A percentile compares a stretch with the other conserved stretches of the same genome.
Conservation (phyloP, 306 rosid genomes). For the Coriaria nepalensis region DNA sequence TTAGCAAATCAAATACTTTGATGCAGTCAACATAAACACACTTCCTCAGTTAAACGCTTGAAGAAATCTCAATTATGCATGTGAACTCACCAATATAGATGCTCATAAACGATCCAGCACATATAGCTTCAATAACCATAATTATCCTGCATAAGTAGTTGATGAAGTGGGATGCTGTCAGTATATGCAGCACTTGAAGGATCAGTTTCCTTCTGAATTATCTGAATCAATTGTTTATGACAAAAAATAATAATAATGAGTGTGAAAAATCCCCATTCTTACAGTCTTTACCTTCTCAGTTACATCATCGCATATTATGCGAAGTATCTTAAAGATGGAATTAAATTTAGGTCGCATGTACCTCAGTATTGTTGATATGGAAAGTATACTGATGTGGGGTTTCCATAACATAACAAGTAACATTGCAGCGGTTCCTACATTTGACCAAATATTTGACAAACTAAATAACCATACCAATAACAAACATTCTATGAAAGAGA, state of each 20-base stretch:
- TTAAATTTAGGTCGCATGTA: conserved; percentile 13
- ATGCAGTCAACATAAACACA: neutral
- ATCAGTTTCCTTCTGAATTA: too few relatives aligned
- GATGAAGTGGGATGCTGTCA: neutral
- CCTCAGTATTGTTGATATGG: conserved; percentile 73
- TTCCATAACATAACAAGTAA: conserved; percentile 86
- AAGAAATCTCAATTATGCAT: conserved; percentile 1
- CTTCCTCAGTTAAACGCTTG: conserved; percentile 1
- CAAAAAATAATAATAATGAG: too few relatives aligned
- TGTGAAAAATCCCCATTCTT: too few relatives aligned
- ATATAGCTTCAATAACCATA: conserved; percentile 77
- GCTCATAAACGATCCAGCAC: conserved; percentile 78
- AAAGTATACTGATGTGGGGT: conserved; percentile 56
- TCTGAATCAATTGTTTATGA: too few relatives aligned
- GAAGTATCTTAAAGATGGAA: neutral
- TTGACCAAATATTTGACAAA: conserved; percentile 16
- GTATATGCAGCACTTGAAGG: too few relatives aligned
- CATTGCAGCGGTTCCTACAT: conserved; percentile 92
- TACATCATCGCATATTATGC: too few relatives aligned
- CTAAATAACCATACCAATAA: conserved; percentile 6
- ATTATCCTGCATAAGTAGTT: conserved; percentile 60
- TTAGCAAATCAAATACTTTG: neutral
- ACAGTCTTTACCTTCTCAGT: too few relatives aligned
- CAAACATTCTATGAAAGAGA: neutral
- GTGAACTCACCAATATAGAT: conserved; percentile 57